Percentiles rank a stretch among this genome's conserved stretches.
Evolutionary conservation across 768 basidiomycete species (phyloP).

Genomic region (Nidularia pulvinata): DNA sequence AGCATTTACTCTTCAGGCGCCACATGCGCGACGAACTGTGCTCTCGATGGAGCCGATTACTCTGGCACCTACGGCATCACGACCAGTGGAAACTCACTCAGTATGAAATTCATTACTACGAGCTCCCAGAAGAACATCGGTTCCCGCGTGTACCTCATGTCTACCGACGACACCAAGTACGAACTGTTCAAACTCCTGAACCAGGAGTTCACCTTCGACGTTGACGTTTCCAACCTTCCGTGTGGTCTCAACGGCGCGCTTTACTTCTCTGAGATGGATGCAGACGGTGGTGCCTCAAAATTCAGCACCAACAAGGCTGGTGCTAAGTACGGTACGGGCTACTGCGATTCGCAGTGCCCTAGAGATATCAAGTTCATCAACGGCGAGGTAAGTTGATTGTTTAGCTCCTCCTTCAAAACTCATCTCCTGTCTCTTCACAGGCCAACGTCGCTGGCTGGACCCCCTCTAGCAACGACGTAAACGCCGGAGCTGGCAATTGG

Average conservation of each 20-base stretch:
- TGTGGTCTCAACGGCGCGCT: slow-evolving; percentile 64
- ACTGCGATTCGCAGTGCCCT: slow-evolving; percentile 68
- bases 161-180: slow-evolving; percentile 35
- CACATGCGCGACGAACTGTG: slow-evolving; percentile 45
- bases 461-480: slow-evolving; percentile 26
- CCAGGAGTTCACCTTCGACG: slow-evolving; percentile 61
- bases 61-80: slow-evolving; percentile 51
- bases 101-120: slow-evolving; percentile 41
- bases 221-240: slow-evolving; percentile 55
- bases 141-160: slow-evolving; percentile 46
- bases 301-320: slow-evolving; percentile 55
- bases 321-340: slow-evolving; percentile 59
- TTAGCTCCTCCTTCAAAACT: background rate
- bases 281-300: slow-evolving; percentile 48
- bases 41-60: slow-evolving; percentile 45
- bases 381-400: slow-evolving; percentile 36
- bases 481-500: slow-evolving; percentile 37
- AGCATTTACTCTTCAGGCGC: slow-evolving; percentile 6
- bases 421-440: slow-evolving; percentile 16
- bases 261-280: slow-evolving; percentile 62
- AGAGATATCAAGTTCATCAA: slow-evolving; percentile 63
- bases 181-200: slow-evolving; percentile 50
- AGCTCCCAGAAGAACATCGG: slow-evolving; percentile 30
- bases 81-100: slow-evolving; percentile 40
- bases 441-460: slow-evolving; percentile 43